Percentiles rank a stretch among this genome's conserved stretches.
Evolutionary conservation across 495 filamentous ascomycete species (phyloP).

Genomic region (Cetradonia linearis): DNA sequence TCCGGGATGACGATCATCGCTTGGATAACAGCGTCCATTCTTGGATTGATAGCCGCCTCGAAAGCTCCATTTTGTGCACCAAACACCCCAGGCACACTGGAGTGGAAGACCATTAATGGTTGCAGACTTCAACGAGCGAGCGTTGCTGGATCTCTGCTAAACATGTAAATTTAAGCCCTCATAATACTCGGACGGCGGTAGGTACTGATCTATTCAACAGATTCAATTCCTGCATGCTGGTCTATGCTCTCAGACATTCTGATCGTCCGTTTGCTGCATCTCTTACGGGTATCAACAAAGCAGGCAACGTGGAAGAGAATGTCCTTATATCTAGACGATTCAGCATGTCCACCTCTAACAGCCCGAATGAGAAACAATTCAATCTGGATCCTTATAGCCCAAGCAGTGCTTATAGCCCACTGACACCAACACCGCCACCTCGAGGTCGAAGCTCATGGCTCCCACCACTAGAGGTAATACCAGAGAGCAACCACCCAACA

Average conservation of each 20-base stretch:
- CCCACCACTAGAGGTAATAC: slow-evolving; percentile 15
- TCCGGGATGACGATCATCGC: slow-evolving; percentile 6
- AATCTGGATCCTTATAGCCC: slow-evolving; percentile 7
- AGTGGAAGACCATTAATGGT: slow-evolving; percentile 9
- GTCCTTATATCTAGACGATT: slow-evolving; percentile 15
- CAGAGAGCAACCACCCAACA: slow-evolving; percentile 5
- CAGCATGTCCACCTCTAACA: slow-evolving; percentile 5
- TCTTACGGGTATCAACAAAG: slow-evolving; percentile 5
- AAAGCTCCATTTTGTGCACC: slow-evolving; percentile 13
- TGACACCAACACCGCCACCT: slow-evolving; percentile 11
- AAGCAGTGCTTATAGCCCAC: background rate
- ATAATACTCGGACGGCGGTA: background rate
- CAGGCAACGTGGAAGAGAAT: slow-evolving; percentile 3
- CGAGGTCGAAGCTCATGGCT: slow-evolving; percentile 17
- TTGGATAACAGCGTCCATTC: slow-evolving; percentile 10
- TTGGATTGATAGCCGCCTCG: slow-evolving; percentile 10
- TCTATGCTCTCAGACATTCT: slow-evolving; percentile 7
- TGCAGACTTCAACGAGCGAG: slow-evolving; percentile 15
- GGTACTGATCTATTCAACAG: background rate
- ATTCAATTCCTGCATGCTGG: slow-evolving; percentile 6
- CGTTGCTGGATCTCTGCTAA: slow-evolving; percentile 14
- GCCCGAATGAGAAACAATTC: slow-evolving; percentile 9
- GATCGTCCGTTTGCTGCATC: slow-evolving; percentile 19
- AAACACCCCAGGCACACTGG: background rate
- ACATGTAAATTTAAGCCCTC: background rate